A percentile compares a stretch with the other conserved stretches of the same genome.
Evolutionary conservation across 768 basidiomycete genomes (phyloP).

Genomic region (Tricholoma flavovirens): DNA sequence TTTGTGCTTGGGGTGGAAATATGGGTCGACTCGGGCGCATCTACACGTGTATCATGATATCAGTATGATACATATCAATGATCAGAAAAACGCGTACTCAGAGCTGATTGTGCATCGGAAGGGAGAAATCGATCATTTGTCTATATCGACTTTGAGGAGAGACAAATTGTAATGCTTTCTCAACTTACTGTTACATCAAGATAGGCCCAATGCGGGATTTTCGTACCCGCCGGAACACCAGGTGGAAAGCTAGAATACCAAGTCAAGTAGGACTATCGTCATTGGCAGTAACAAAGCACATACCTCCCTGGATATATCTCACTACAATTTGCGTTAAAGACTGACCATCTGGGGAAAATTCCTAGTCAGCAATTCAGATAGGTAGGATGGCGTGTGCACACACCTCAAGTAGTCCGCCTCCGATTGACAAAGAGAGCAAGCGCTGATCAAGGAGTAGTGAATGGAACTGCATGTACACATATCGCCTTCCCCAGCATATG

Average conservation of each 20-base stretch:
- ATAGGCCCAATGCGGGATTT: constrained; percentile 1
- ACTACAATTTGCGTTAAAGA: neutral
- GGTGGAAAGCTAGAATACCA: neutral
- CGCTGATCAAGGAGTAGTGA: constrained; percentile 45
- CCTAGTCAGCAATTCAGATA: neutral
- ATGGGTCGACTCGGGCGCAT: neutral
- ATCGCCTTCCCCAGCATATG: constrained; percentile 21
- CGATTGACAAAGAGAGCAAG: constrained; percentile 32
- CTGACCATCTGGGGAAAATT: neutral
- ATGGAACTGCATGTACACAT: constrained; percentile 49
- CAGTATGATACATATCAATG: neutral
- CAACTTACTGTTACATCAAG: neutral
- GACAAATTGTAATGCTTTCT: neutral
- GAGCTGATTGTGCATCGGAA: neutral
- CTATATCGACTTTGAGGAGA: neutral
- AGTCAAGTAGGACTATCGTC: neutral
- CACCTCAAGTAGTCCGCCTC: neutral
- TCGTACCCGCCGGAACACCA: neutral
- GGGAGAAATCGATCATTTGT: neutral
- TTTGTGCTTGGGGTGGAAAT: neutral
- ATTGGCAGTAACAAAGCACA: neutral
- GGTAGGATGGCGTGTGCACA: neutral
- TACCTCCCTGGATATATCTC: neutral
- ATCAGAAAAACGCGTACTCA: neutral
- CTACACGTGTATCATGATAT: neutral